A percentile compares a stretch with the other conserved stretches of the same genome.
Evolutionary conservation across 139 green algal genomes (phyloP).

Genomic region (Chlorella sorokiniana): DNA sequence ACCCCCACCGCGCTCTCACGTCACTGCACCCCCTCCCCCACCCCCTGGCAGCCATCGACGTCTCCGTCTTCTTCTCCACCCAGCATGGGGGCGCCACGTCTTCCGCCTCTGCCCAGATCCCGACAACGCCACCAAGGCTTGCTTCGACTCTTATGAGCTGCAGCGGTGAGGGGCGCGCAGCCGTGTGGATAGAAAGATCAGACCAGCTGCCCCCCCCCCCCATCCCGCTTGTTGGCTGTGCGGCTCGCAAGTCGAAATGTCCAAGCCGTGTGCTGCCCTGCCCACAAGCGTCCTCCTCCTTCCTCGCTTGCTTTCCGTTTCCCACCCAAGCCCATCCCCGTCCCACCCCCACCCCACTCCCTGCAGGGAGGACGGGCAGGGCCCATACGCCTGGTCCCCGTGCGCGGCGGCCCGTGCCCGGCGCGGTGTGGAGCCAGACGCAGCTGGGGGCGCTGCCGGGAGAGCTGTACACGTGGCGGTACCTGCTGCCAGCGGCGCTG

Average conservation of each 20-base stretch:
- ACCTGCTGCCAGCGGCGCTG: neutral
- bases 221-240: too few species aligned
- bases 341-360: neutral
- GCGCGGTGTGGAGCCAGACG: neutral
- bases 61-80: neutral
- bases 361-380: neutral
- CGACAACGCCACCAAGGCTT: neutral
- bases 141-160: neutral
- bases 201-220: neutral
- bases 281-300: too few species aligned
- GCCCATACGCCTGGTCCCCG: neutral
- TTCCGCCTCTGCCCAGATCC: neutral
- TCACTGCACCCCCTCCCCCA: neutral
- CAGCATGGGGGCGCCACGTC: conserved; percentile 13
- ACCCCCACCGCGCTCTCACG: neutral
- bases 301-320: neutral
- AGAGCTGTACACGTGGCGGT: conserved; percentile 11
- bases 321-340: neutral
- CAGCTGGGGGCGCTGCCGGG: neutral
- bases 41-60: conserved; percentile 1
- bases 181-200: neutral
- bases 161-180: neutral
- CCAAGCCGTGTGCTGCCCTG: too few species aligned
- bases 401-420: neutral
- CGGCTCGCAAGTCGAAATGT: too few species aligned